Percentiles rank a stretch among this genome's conserved stretches.
phyloP scores from a whole-genome alignment of 2,329 filamentous ascomycete species.

The Alternaria atra region DNA sequence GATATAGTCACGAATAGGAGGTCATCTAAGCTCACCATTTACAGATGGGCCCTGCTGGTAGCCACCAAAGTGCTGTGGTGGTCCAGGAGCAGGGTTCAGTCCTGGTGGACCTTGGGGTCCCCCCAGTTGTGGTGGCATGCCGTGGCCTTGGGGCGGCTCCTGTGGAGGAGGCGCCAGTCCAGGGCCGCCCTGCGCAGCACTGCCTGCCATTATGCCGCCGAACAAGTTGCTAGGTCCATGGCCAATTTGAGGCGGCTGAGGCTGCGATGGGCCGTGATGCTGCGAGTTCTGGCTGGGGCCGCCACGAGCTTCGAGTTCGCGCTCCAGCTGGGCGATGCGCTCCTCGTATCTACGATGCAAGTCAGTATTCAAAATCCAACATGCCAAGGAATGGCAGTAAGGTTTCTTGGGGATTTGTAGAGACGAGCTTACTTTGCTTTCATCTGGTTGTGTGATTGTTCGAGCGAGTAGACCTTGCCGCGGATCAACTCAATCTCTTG shows the following conservation, averaged over 20 bases:
- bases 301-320: constrained; percentile 81
- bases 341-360: constrained; percentile 83
- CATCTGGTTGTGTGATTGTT: constrained; percentile 85
- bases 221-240: constrained; percentile 91
- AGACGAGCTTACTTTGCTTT: constrained; percentile 81
- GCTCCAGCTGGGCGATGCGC: constrained; percentile 83
- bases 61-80: constrained; percentile 74
- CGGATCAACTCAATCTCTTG: constrained; percentile 95
- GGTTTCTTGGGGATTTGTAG: not conserved
- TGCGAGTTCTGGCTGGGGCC: constrained; percentile 73
- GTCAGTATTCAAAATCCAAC: constrained; percentile 18
- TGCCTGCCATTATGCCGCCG: constrained; percentile 93
- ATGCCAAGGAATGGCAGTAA: not conserved
- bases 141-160: constrained; percentile 67
- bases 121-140: constrained; percentile 66
- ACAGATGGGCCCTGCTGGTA: constrained; percentile 71
- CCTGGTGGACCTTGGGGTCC: constrained; percentile 81
- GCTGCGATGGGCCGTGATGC: constrained; percentile 82
- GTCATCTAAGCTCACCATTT: constrained; percentile 61
- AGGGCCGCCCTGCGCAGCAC: constrained; percentile 81
- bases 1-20: constrained; percentile 13
- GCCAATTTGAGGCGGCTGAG: constrained; percentile 84
- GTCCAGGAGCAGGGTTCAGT: constrained; percentile 64
- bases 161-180: constrained; percentile 77
- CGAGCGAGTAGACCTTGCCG: constrained; percentile 91